phyloP scores from a whole-genome alignment of 371 early-diverging fungal genomes.

The Apophysomyces variabilis region DNA sequence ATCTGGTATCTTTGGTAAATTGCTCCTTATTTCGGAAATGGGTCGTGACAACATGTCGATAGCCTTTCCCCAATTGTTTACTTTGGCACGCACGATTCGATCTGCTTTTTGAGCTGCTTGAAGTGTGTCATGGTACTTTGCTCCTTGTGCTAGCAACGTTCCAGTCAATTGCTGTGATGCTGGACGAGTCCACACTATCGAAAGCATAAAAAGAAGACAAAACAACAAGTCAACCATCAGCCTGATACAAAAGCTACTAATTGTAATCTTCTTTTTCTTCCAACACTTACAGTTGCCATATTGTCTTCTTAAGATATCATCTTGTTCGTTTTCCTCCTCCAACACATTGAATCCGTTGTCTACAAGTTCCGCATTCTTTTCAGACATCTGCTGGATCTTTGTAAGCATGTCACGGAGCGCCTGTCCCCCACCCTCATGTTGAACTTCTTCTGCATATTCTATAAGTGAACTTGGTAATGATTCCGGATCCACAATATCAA shows the following conservation, averaged over 20 bases:
- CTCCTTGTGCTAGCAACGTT: constrained; percentile 62
- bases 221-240: too few relatives aligned
- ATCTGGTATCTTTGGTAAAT: constrained; percentile 23
- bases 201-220: background rate
- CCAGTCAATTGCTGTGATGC: constrained; percentile 65
- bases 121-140: constrained; percentile 64
- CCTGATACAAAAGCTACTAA: too few relatives aligned
- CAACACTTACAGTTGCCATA: constrained; percentile 43
- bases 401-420: constrained; percentile 67
- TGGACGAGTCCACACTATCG: constrained; percentile 62
- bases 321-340: constrained; percentile 75
- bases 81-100: constrained; percentile 62
- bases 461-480: constrained; percentile 70
- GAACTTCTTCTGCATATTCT: constrained; percentile 74
- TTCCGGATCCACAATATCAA: constrained; percentile 54
- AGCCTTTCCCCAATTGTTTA: constrained; percentile 66
- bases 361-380: constrained; percentile 54
- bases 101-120: constrained; percentile 75
- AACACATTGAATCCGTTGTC: constrained; percentile 72
- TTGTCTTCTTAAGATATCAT: constrained; percentile 63
- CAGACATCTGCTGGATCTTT: constrained; percentile 59
- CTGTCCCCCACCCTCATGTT: constrained; percentile 70
- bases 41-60: constrained; percentile 63
- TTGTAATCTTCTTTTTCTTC: background rate
- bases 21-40: constrained; percentile 23